Evolutionary conservation across 371 early-diverging fungal species (phyloP).

Genomic region (Mucor lusitanicus): DNA sequence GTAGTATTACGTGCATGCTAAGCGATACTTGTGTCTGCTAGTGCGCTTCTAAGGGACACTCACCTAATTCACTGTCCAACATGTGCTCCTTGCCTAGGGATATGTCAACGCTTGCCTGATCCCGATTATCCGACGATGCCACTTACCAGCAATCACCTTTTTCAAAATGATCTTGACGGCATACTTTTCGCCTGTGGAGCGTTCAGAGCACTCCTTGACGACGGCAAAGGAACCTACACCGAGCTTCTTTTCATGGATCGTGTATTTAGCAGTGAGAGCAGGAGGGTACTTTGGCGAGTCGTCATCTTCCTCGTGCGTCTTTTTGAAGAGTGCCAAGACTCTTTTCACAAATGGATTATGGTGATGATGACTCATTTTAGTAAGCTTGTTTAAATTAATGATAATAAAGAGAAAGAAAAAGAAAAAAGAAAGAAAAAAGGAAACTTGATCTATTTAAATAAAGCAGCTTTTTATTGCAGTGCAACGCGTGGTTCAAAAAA

Average conservation of each 20-base stretch:
- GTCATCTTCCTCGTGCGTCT: conserved; percentile 39
- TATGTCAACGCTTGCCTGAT: neutral
- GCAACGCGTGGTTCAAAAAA: neutral
- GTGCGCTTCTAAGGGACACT: no score
- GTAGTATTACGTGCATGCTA: neutral
- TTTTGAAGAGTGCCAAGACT: conserved; percentile 43
- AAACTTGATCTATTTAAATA: neutral
- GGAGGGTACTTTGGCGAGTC: conserved; percentile 34
- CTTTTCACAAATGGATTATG: conserved; percentile 36
- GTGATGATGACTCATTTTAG: conserved; percentile 10
- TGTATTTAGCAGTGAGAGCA: conserved; percentile 43
- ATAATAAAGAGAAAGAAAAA: neutral
- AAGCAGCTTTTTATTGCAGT: neutral
- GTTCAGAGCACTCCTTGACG: conserved; percentile 67
- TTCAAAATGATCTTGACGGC: conserved; percentile 86
- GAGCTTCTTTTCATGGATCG: conserved; percentile 43
- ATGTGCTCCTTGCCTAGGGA: conserved; percentile 70
- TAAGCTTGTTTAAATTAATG: neutral
- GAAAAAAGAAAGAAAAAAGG: neutral
- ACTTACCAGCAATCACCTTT: conserved; percentile 53
- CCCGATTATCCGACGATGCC: conserved; percentile 4
- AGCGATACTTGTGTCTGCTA: no score
- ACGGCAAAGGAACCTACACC: conserved; percentile 82
- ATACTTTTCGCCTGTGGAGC: conserved; percentile 55
- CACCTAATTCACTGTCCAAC: conserved; percentile 79